Percentiles rank a stretch among this genome's conserved stretches.
Evolutionary conservation across 805 yeast genomes (phyloP).

Genomic region (Kodamaea neixiangensis): DNA sequence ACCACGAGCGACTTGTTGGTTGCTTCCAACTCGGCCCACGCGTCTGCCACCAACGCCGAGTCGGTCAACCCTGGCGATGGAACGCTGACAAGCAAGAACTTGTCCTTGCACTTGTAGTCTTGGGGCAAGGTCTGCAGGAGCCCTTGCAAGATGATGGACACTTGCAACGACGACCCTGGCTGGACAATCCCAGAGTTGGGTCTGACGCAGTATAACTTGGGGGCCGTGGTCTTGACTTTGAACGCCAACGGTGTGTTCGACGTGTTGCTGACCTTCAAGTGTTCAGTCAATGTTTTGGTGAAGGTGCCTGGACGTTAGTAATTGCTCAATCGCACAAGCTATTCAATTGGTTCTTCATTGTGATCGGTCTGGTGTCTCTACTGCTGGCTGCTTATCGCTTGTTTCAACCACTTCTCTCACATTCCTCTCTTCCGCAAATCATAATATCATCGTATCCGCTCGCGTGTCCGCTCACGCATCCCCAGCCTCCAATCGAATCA

Average conservation of each 20-base stretch:
- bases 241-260: slow-evolving; percentile 68
- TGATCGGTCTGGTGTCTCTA: no score
- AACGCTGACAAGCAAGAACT: slow-evolving; percentile 84
- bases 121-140: slow-evolving; percentile 70
- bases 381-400: no score
- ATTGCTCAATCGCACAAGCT: no score
- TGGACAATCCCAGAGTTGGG: slow-evolving; percentile 84
- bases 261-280: slow-evolving; percentile 56
- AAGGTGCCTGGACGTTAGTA: slow-evolving; percentile 61
- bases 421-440: no score
- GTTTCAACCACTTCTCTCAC: no score
- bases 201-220: slow-evolving; percentile 91
- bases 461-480: neutral
- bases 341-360: no score
- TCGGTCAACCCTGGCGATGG: slow-evolving; percentile 69
- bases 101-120: slow-evolving; percentile 83
- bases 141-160: slow-evolving; percentile 85
- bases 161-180: slow-evolving; percentile 72
- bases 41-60: slow-evolving; percentile 57
- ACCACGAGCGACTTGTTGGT: slow-evolving; percentile 54
- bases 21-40: slow-evolving; percentile 74
- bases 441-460: neutral
- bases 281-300: slow-evolving; percentile 67
- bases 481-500: neutral
- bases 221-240: slow-evolving; percentile 98